Evolutionary conservation across 371 early-diverging fungal genomes (phyloP).

Genomic region (Rhizopus sp.): DNA sequence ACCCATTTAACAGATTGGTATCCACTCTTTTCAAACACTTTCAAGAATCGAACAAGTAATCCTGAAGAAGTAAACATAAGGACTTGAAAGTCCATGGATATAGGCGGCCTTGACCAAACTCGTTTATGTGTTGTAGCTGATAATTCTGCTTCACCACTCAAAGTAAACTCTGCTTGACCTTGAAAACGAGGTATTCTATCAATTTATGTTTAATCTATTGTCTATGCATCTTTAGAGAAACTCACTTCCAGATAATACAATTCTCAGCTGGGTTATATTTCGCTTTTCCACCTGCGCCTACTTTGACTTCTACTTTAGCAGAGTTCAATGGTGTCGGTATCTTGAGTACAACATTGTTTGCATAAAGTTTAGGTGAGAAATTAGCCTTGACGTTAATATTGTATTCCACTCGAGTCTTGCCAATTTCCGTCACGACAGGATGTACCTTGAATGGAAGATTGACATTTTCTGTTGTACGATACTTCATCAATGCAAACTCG

Average conservation of each 20-base stretch:
- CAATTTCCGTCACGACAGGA: conserved; percentile 81
- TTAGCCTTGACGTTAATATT: conserved; percentile 76
- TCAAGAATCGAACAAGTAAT: conserved; percentile 84
- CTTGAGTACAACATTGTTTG: conserved; percentile 78
- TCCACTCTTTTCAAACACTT: conserved; percentile 90
- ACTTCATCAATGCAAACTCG: conserved; percentile 93
- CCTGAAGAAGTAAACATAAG: conserved; percentile 91
- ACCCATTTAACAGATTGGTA: conserved; percentile 94
- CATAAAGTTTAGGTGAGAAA: conserved; percentile 77
- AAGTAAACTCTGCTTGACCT: conserved; percentile 76
- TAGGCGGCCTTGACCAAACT: conserved; percentile 89
- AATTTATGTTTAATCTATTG: too few species aligned
- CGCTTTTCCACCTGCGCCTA: conserved; percentile 76
- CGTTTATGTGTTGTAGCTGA: conserved; percentile 77
- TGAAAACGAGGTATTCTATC: conserved; percentile 80
- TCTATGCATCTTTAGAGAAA: not conserved
- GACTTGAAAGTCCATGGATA: conserved; percentile 88
- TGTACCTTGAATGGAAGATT: conserved; percentile 85
- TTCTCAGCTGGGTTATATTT: conserved; percentile 88
- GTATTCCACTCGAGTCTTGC: conserved; percentile 79
- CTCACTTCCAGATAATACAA: conserved; percentile 88
- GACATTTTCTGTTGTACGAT: conserved; percentile 87
- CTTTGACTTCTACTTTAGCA: conserved; percentile 68
- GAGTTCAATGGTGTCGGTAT: conserved; percentile 88
- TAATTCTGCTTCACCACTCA: conserved; percentile 75